These are phyloP conservation scores for Penicillium occitanis DNA, from an alignment of 2,329 filamentous ascomycete genomes.

Conservation along the genomic window DNA sequence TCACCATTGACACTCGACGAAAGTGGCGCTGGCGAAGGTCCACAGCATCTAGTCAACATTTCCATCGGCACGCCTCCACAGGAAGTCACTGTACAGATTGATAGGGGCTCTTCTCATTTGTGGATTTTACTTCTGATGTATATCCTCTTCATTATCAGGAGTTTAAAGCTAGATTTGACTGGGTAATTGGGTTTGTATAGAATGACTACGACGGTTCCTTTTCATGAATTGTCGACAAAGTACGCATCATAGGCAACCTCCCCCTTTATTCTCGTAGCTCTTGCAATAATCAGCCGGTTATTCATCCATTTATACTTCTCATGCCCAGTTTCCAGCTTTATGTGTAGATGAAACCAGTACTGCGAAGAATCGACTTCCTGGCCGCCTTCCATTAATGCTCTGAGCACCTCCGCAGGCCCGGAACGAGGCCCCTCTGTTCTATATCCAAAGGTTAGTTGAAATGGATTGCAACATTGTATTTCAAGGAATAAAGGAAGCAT, in stretches of 20 bases:
- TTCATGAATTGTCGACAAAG: not conserved
- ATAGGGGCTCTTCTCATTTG: not conserved
- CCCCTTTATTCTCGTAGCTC: not conserved
- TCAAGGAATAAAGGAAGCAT: not conserved
- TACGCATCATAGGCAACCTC: not conserved
- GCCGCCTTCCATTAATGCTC: slow-evolving; percentile 29
- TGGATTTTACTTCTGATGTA: not conserved
- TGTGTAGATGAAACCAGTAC: slow-evolving; percentile 32
- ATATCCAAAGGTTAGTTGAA: not conserved
- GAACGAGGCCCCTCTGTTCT: slow-evolving; percentile 23
- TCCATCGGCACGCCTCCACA: not conserved
- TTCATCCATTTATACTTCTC: slow-evolving; percentile 19
- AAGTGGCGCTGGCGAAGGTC: not conserved
- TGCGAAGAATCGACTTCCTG: slow-evolving; percentile 27
- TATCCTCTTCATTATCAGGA: not conserved
- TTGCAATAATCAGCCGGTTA: not conserved
- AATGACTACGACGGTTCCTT: not conserved
- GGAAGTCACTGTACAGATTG: not conserved
- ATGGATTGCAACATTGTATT: not conserved
- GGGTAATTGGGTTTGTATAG: not conserved
- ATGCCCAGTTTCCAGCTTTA: slow-evolving; percentile 30
- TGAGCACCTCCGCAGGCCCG: slow-evolving; percentile 29
- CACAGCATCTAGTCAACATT: not conserved
- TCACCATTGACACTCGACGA: not conserved
- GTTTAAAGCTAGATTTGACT: not conserved